A percentile compares a stretch with the other conserved stretches of the same genome.
These are phyloP conservation scores for Lagenaria siceraria DNA, from an alignment of 306 rosid genomes.

Conservation along the genomic window DNA sequence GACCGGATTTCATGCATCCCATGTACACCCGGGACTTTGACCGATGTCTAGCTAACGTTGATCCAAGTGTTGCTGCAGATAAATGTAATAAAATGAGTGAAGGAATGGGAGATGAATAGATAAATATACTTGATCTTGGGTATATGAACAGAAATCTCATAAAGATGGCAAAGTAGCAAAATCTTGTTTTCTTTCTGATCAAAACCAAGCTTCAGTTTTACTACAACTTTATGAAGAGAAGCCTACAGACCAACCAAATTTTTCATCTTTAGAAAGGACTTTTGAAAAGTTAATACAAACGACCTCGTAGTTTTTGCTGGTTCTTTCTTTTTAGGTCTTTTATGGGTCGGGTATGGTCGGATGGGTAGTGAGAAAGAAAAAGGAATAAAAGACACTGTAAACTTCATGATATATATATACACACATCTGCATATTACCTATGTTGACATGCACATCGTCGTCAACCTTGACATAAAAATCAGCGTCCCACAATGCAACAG, in stretches of 20 bases:
- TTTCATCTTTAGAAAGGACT: background rate
- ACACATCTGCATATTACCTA: slow-evolving; percentile 22
- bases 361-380: background rate
- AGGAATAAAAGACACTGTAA: background rate
- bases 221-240: background rate
- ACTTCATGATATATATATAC: background rate
- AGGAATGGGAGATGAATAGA: background rate
- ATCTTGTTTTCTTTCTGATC: background rate
- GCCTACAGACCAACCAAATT: background rate
- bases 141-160: background rate
- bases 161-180: background rate
- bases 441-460: slow-evolving; percentile 50
- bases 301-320: background rate
- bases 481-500: slow-evolving; percentile 43
- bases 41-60: slow-evolving; percentile 41
- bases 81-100: background rate
- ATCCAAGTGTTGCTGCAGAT: slow-evolving; percentile 37
- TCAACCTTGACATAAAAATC: slow-evolving; percentile 50
- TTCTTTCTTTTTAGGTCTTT: background rate
- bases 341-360: background rate
- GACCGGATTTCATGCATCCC: slow-evolving; percentile 62
- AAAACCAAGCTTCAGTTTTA: background rate
- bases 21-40: slow-evolving; percentile 35
- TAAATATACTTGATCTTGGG: background rate
- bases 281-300: background rate